Conservation (phyloP, 2,329 filamentous ascomycete genomes). For the Hortaea werneckii region DNA sequence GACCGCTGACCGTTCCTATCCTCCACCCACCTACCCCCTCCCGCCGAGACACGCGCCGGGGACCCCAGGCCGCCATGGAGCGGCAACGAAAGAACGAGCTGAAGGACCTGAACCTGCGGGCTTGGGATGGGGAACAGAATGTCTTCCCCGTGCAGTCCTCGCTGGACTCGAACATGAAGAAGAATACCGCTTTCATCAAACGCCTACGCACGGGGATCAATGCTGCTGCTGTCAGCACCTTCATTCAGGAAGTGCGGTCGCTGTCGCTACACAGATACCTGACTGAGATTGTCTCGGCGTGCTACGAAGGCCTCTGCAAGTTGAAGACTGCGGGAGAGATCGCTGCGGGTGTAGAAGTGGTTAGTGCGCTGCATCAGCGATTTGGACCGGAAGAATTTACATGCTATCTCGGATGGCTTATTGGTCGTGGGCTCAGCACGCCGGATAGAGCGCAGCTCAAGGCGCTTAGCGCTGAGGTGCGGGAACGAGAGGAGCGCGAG, state of each 20-base stretch:
- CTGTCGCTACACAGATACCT: slow-evolving; percentile 93
- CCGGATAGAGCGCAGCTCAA: slow-evolving; percentile 82
- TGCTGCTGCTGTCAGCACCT: slow-evolving; percentile 66
- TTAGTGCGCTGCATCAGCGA: slow-evolving; percentile 89
- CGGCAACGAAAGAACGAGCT: slow-evolving; percentile 55
- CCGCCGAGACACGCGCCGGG: slow-evolving; percentile 15
- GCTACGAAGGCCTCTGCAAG: slow-evolving; percentile 86
- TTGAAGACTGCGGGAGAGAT: slow-evolving; percentile 89
- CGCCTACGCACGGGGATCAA: slow-evolving; percentile 84
- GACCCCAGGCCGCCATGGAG: slow-evolving; percentile 34
- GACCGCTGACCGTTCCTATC: slow-evolving; percentile 21
- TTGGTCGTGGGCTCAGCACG: slow-evolving; percentile 82
- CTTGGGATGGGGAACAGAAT: slow-evolving; percentile 82
- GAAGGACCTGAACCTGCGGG: slow-evolving; percentile 74
- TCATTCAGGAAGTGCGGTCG: slow-evolving; percentile 80
- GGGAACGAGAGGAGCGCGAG: slow-evolving; percentile 93
- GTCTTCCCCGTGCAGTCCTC: slow-evolving; percentile 66
- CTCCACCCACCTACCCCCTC: slow-evolving; percentile 12
- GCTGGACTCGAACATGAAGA: slow-evolving; percentile 91
- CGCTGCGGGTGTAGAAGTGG: slow-evolving; percentile 81
- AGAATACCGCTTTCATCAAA: slow-evolving; percentile 97
- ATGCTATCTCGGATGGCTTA: slow-evolving; percentile 79
- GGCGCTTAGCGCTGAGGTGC: slow-evolving; percentile 64
- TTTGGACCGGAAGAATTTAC: slow-evolving; percentile 89
- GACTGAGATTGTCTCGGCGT: slow-evolving; percentile 91